These are phyloP conservation scores for Trichophyton rubrum DNA, from an alignment of 2,329 filamentous ascomycete species.

Conservation along the genomic window DNA sequence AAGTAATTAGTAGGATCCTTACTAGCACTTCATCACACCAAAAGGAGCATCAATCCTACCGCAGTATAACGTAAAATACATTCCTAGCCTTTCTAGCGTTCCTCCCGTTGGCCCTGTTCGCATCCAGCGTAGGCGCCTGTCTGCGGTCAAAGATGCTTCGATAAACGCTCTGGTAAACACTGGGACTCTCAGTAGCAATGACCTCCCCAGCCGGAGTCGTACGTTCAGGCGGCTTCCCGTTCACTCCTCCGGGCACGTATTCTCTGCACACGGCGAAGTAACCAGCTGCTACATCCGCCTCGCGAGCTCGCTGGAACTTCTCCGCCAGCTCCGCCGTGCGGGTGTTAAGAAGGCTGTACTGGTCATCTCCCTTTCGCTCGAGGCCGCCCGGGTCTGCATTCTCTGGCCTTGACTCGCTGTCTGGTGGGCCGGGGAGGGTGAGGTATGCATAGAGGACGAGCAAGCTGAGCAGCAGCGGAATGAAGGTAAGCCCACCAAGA, in stretches of 20 bases:
- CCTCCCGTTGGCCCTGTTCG: constrained; percentile 38
- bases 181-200: constrained; percentile 68
- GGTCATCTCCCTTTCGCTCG: constrained; percentile 52
- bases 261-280: constrained; percentile 94
- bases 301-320: constrained; percentile 48
- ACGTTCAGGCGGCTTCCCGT: constrained; percentile 82
- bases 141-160: constrained; percentile 86
- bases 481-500: constrained; percentile 74
- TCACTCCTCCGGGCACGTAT: constrained; percentile 81
- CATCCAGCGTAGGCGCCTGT: constrained; percentile 43
- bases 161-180: constrained; percentile 98
- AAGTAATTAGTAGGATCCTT: not conserved
- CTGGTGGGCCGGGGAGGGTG: constrained; percentile 42
- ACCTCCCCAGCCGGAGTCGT: constrained; percentile 68
- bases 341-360: constrained; percentile 51
- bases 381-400: constrained; percentile 15
- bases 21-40: not conserved
- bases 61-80: constrained; percentile 82
- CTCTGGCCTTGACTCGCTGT: constrained; percentile 26
- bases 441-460: constrained; percentile 56
- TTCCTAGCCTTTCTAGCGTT: constrained; percentile 56
- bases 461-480: constrained; percentile 55
- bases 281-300: constrained; percentile 69
- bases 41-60: constrained; percentile 39
- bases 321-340: constrained; percentile 48